phyloP scores from a whole-genome alignment of 2,329 filamentous ascomycete genomes.

The Xylaria hypoxylon region DNA sequence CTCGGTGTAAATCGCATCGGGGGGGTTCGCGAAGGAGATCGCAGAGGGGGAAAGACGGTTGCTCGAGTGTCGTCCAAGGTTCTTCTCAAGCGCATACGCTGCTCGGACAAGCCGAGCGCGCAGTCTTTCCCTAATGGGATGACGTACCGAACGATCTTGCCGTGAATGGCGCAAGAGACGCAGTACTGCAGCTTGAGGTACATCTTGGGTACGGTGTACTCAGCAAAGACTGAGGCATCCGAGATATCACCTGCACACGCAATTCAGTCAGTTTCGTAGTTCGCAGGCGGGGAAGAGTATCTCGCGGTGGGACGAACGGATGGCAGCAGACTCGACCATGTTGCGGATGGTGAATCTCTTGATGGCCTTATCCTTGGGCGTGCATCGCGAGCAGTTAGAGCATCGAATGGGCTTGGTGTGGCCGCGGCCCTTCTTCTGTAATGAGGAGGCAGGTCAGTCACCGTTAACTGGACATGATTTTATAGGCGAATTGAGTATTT shows the following conservation, averaged over 20 bases:
- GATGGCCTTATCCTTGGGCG: conserved; percentile 99
- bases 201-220: conserved; percentile 99
- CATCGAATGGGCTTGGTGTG: conserved; percentile 98
- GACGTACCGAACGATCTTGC: conserved; percentile 99
- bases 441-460: conserved; percentile 43
- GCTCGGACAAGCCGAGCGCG: conserved; percentile 47
- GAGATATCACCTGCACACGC: conserved; percentile 91
- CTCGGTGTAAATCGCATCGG: conserved; percentile 40
- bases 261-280: conserved; percentile 26
- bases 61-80: conserved; percentile 66
- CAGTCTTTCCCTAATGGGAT: conserved; percentile 70
- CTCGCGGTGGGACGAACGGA: conserved; percentile 77
- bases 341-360: conserved; percentile 99
- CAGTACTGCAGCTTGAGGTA: conserved; percentile 99
- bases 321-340: conserved; percentile 99
- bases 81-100: conserved; percentile 64
- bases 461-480: conserved; percentile 13
- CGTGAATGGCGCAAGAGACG: conserved; percentile 99
- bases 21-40: conserved; percentile 43
- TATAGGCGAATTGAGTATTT: conserved; percentile 28
- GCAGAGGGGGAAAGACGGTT: conserved; percentile 43
- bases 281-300: conserved; percentile 18
- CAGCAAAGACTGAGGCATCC: conserved; percentile 97
- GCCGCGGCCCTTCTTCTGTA: conserved; percentile 83
- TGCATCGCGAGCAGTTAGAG: conserved; percentile 82